These are phyloP conservation scores for Elsinoe batatas DNA, from an alignment of 2,329 filamentous ascomycete genomes.

Conservation along the genomic window DNA sequence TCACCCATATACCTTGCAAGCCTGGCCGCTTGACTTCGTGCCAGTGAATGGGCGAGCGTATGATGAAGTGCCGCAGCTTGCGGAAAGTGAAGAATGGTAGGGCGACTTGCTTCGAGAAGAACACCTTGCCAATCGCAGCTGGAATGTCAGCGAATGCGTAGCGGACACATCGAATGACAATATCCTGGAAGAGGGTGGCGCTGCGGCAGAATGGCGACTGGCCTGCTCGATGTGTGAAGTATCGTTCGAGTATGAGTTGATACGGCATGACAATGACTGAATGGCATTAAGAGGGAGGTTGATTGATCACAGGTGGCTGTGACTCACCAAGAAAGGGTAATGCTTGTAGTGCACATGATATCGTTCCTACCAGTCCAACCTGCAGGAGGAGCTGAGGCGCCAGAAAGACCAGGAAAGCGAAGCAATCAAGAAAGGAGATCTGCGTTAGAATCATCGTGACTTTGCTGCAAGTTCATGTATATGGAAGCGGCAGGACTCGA, in stretches of 20 bases:
- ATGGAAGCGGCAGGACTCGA: too few species aligned
- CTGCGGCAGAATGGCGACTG: slow-evolving; percentile 56
- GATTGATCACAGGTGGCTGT: background rate
- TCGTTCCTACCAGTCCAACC: slow-evolving; percentile 52
- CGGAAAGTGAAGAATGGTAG: slow-evolving; percentile 67
- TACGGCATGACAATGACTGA: slow-evolving; percentile 51
- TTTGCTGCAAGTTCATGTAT: background rate
- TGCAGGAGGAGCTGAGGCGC: slow-evolving; percentile 61
- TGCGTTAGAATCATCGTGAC: slow-evolving; percentile 59
- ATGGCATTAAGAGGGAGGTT: background rate
- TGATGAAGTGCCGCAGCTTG: slow-evolving; percentile 61
- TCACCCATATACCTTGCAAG: slow-evolving; percentile 57
- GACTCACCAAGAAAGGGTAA: slow-evolving; percentile 60
- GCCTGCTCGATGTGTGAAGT: slow-evolving; percentile 36
- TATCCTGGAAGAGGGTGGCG: slow-evolving; percentile 65
- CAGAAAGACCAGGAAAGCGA: slow-evolving; percentile 61
- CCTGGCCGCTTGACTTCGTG: slow-evolving; percentile 40
- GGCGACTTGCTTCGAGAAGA: slow-evolving; percentile 65
- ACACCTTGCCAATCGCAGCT: slow-evolving; percentile 58
- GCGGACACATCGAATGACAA: slow-evolving; percentile 66
- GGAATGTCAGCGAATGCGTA: slow-evolving; percentile 68
- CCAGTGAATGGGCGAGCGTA: slow-evolving; percentile 55
- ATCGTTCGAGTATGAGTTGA: slow-evolving; percentile 49
- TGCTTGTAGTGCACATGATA: slow-evolving; percentile 48
- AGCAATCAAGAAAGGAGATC: slow-evolving; percentile 65